Base-by-base conservation (phyloP, 768 basidiomycete species). In the Boletus subparvulus region DNA sequence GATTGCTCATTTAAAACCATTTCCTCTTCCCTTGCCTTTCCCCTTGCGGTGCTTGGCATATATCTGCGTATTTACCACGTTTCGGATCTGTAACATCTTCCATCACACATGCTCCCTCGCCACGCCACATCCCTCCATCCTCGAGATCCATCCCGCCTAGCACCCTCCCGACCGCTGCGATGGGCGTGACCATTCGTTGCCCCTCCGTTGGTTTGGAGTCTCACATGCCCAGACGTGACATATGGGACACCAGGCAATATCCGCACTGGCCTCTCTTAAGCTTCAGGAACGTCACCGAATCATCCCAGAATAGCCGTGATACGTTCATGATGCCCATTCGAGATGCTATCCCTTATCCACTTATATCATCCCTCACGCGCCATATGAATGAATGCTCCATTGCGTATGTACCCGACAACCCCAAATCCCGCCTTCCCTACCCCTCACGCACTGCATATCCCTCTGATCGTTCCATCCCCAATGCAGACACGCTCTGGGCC, bases 261-360 rank as follows among this genome's bases (percentile, higher is more conserved):
- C 61, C 60, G 47, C 61, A 43, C 45, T 43, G 40, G 62, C 47
- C 58, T 64, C 37, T 50, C n/a, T 21, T 21, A 21, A 21, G 21
- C 46, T 46, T 40, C 61, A 56, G 64, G 65, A 55, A 66, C 66
- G 37, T 52, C 47, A 19, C 49, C 50, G 30, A 12, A 24, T 21
- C 12, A 21, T 43, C 56, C 63, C 33, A 55, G 49, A 65, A 66
- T 67, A 69, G 65, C 32, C 32, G 1, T 53, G 51, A 55, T 61
- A 55, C 44, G 35, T 52, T 49, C 49, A 19, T 43, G 51, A 50
- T 47, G 41, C 59, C 61, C 52, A 59, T 59, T 24, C 54, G 41
- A 51, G 24, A 60, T 28, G 50, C 42, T 40, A 37, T 47, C 45
- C 49, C 41, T 45, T 60, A 52, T 52, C 61, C 61, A 46, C 26